Base-by-base conservation (phyloP, 148 eudicot species). In the Camellia lanceoleosa region DNA sequence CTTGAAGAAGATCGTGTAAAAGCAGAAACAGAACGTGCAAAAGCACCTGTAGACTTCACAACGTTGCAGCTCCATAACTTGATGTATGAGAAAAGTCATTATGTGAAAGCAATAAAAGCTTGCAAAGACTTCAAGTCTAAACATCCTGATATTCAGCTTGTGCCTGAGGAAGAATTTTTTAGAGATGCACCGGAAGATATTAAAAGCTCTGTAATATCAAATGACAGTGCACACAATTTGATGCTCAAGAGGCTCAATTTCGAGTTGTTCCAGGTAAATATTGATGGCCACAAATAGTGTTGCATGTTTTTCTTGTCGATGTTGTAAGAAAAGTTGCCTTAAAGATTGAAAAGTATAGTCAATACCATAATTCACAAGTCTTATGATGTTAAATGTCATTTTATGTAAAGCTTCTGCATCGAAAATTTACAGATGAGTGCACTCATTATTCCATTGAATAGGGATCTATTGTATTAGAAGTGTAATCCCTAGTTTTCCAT, bases 101-200 rank as follows among this genome's bases (percentile, higher is more conserved):
- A 96, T 71, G 82, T 96, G 74, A 96, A 96, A 87, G 99, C 99
- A 56, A 96, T 96, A 81, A 93, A 94, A 86, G 95, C 95, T 67
- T 96, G 97, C 95, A 93, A 89, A 79, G 99, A 96, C 82, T 96
- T 93, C 83, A 96, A 94, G 89, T 93, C 99, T 3, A 96, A 94
- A 85, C 89, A 96, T 89, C 97, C 95, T 30, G 95, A 92, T 80
- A 96, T 96, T 84, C 90, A 96, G 80, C 97, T 96, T 73, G 97
- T 96, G 56, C 87, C 97, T 0, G 95, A 92, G 88, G 95, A 90
- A 81, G 98, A 93, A 42, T 96, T 93, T 84, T 88, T 91, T 30
- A 89, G 85, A 83, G 87, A 92, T 82, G 99, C 98, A 66, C 94
- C 98, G 54, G 91, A 89, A 75, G 94, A 92, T 47, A 93, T 93